Evolutionary conservation across 2,329 filamentous ascomycete species (phyloP), one percentile per base, ranked within the genome.

Genomic region (Hymenoscyphus fructigenus): DNA sequence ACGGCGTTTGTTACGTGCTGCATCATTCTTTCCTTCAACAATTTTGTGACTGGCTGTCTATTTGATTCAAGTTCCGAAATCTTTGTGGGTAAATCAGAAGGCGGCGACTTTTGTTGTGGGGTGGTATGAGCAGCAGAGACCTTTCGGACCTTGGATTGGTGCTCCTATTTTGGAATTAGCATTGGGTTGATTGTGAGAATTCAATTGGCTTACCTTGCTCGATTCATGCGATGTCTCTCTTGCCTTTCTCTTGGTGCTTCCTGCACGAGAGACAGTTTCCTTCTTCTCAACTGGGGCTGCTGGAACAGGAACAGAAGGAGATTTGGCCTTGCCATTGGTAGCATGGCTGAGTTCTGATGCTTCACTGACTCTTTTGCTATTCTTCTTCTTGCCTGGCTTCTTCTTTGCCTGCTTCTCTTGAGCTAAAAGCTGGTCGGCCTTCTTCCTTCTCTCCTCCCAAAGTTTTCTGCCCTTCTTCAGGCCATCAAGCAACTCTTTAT

Each of bases 401-500:
- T 79, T 78, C 66, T 83, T 83, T 74, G 63, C 68, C 79, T 77
- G 79, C 78, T 85, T 82, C 78, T 83, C 83, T 82, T 87, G 78
- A 77, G 84, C 75, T 78, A 85, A 81, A 78, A 84, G 83, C 77
- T 84, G 79, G 77, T 84, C 79, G 78, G 84, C 81, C 64, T 80
- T 81, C 71, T 84, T 85, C 15, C 88, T 86, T 44, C 87, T 82
- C 61, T 85, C 85, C 75, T 93, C 90, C 95, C 95, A 98, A 0
- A 92, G 91, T 77, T 88, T 90, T 79, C 97, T 92, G 5, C 94
- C 95, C 53, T 85, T 86, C 23, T 83, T 85, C 64, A 97, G 89
- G 64, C 89, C 91, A 12, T 89, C 89, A 3, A 99, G 79, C 2
- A 97, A 86, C 66, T 89, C 88, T 70, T 87, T 88, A 79, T 99